These are phyloP conservation scores for Heritiera littoralis DNA, from an alignment of 345 rosid genomes.

Conservation along the genomic window DNA sequence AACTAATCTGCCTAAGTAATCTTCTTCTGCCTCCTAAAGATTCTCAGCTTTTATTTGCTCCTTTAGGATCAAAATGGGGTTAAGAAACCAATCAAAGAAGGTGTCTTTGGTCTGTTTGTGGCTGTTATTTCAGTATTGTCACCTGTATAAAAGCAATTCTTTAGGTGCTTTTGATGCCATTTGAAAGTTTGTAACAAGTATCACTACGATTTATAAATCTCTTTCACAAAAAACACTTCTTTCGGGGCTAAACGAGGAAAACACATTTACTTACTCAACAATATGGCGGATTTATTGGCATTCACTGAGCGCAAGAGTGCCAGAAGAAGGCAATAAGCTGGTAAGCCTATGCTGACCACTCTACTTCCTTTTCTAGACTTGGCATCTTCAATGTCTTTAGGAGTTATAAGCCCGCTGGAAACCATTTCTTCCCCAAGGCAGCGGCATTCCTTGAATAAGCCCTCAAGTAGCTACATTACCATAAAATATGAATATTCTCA, in stretches of 20 bases:
- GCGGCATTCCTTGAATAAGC: conserved; percentile 62
- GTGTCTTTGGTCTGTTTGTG: conserved; percentile 76
- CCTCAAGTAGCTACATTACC: conserved; percentile 57
- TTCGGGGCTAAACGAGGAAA: background rate
- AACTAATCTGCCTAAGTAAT: conserved; percentile 69
- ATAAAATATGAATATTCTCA: conserved; percentile 4
- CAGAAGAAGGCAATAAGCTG: conserved; percentile 79
- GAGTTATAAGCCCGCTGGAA: conserved; percentile 69
- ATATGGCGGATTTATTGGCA: conserved; percentile 61
- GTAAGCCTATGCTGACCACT: conserved; percentile 79
- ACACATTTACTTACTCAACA: conserved; percentile 56
- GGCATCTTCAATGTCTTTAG: conserved; percentile 76
- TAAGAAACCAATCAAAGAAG: conserved; percentile 89
- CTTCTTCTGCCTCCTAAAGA: conserved; percentile 69
- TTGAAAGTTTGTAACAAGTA: background rate
- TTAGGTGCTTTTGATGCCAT: conserved; percentile 4
- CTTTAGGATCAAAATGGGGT: conserved; percentile 79
- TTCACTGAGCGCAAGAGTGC: conserved; percentile 62
- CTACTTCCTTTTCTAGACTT: conserved; percentile 59
- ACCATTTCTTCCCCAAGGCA: conserved; percentile 63
- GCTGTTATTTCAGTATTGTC: conserved; percentile 67
- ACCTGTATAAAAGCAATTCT: conserved; percentile 41
- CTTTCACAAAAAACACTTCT: background rate
- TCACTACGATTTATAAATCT: background rate
- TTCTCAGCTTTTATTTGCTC: conserved; percentile 89